Percentiles rank a stretch among this genome's conserved stretches.
Conservation (phyloP, 148 eudicot species). For the Suaeda aralocaspica region DNA sequence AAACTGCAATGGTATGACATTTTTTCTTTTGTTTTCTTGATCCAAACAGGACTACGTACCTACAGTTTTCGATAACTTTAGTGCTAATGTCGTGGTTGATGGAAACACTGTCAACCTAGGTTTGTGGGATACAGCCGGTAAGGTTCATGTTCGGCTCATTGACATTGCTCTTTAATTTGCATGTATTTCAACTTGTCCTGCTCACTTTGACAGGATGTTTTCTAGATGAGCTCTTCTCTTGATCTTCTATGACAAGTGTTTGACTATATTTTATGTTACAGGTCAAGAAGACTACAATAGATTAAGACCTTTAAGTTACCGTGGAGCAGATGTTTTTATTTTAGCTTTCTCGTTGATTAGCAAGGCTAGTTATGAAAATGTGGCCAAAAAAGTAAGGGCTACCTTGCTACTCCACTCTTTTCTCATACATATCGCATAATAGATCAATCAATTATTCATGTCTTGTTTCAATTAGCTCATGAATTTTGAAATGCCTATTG, state of each 20-base stretch:
- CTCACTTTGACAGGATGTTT: background rate
- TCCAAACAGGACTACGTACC: slow-evolving; percentile 46
- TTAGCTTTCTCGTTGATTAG: slow-evolving; percentile 58
- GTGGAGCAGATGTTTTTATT: slow-evolving; percentile 65
- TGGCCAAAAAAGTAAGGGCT: slow-evolving; percentile 49
- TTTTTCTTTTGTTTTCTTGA: background rate
- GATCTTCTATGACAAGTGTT: background rate
- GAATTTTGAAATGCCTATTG: slow-evolving; percentile 19
- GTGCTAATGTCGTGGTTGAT: slow-evolving; percentile 50
- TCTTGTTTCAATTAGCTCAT: slow-evolving; percentile 4
- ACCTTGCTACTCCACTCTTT: background rate
- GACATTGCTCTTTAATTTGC: background rate
- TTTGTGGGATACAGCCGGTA: slow-evolving; percentile 50
- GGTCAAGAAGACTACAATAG: slow-evolving; percentile 68
- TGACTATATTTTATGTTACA: slow-evolving; percentile 4
- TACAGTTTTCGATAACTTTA: slow-evolving; percentile 51
- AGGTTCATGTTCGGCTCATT: background rate
- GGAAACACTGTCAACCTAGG: slow-evolving; percentile 49
- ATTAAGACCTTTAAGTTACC: slow-evolving; percentile 59
- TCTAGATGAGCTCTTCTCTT: background rate
- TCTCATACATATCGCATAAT: background rate
- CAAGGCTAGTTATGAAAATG: slow-evolving; percentile 66
- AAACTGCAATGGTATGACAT: background rate
- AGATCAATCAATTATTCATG: background rate
- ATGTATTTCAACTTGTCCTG: background rate